Percentiles rank a stretch among this genome's conserved stretches.
These are phyloP conservation scores for Chalaropsis ovoidea DNA, from an alignment of 2,329 filamentous ascomycete genomes.

Conservation along the genomic window DNA sequence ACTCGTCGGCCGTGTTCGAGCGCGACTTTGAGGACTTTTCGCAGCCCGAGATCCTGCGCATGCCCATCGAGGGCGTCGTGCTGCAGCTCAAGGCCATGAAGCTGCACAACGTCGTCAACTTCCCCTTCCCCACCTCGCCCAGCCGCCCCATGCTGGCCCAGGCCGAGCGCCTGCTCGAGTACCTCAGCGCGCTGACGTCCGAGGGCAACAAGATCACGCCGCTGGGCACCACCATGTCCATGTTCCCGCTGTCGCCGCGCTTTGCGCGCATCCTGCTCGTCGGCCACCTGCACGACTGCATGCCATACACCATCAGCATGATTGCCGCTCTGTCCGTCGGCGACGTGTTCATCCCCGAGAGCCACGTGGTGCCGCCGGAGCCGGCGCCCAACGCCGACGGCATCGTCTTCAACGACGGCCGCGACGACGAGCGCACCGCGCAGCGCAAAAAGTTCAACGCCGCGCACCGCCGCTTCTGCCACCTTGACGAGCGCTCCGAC, in stretches of 20 bases:
- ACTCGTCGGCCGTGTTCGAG: conserved; percentile 89
- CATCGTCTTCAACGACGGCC: conserved; percentile 58
- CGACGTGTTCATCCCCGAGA: conserved; percentile 77
- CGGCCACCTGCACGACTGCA: conserved; percentile 69
- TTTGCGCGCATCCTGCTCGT: conserved; percentile 88
- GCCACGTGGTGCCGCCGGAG: conserved; percentile 55
- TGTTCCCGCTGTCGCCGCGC: conserved; percentile 81
- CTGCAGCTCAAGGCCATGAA: conserved; percentile 93
- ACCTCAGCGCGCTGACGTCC: conserved; percentile 67
- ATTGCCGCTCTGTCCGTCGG: conserved; percentile 82
- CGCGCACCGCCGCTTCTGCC: conserved; percentile 68
- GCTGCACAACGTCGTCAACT: conserved; percentile 79
- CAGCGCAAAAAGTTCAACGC: conserved; percentile 53
- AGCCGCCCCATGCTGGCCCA: conserved; percentile 64
- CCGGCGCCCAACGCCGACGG: conserved; percentile 35
- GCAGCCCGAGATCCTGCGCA: conserved; percentile 78
- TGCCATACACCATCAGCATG: conserved; percentile 76
- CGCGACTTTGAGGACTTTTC: conserved; percentile 78
- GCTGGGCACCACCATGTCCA: conserved; percentile 69
- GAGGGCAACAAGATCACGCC: conserved; percentile 62
- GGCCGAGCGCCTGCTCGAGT: conserved; percentile 76
- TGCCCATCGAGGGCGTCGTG: conserved; percentile 86
- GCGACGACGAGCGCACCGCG: conserved; percentile 58
- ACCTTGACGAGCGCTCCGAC: conserved; percentile 72
- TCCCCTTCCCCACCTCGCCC: conserved; percentile 90